Evolutionary conservation across 2,329 filamentous ascomycete genomes (phyloP).

Genomic region (Colletotrichum orchidophilum): DNA sequence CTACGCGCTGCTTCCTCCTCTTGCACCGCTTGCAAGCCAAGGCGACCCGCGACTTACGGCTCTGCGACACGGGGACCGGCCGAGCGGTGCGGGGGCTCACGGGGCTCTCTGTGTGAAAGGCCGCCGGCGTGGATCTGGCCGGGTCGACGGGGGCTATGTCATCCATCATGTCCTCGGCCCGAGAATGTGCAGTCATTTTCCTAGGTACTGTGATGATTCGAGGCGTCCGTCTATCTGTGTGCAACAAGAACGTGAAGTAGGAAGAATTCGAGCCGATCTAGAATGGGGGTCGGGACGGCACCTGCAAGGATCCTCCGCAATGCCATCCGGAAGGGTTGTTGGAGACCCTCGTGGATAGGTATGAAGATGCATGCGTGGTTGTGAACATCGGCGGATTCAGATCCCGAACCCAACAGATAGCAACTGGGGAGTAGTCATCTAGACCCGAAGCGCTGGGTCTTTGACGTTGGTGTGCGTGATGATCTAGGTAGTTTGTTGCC

Average conservation of each 20-base stretch:
- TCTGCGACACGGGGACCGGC: not conserved
- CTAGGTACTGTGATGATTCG: not conserved
- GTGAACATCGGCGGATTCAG: not conserved
- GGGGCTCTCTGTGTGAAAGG: conserved; percentile 16
- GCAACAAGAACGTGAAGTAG: not conserved
- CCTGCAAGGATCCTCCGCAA: not conserved
- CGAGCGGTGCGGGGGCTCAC: conserved; percentile 22
- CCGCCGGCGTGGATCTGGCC: not conserved
- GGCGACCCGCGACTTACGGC: conserved; percentile 37
- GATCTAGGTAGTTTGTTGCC: not conserved
- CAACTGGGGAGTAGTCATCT: not conserved
- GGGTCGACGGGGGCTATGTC: not conserved
- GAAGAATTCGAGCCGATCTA: conserved; percentile 25
- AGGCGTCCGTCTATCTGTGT: not conserved
- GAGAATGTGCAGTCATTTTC: not conserved
- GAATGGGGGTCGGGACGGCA: not conserved
- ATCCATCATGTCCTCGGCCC: conserved; percentile 10
- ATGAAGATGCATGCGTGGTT: not conserved
- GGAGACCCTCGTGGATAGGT: not conserved
- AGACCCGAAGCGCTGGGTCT: not conserved
- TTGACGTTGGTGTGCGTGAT: not conserved
- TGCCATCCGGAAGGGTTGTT: not conserved
- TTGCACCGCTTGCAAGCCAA: conserved; percentile 40
- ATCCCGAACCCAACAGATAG: not conserved
- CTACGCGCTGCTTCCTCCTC: conserved; percentile 39